A percentile compares a stretch with the other conserved stretches of the same genome.
Evolutionary conservation across 176 grass and related monocot genomes (phyloP).

Genomic region (Pontederia crassipes): DNA sequence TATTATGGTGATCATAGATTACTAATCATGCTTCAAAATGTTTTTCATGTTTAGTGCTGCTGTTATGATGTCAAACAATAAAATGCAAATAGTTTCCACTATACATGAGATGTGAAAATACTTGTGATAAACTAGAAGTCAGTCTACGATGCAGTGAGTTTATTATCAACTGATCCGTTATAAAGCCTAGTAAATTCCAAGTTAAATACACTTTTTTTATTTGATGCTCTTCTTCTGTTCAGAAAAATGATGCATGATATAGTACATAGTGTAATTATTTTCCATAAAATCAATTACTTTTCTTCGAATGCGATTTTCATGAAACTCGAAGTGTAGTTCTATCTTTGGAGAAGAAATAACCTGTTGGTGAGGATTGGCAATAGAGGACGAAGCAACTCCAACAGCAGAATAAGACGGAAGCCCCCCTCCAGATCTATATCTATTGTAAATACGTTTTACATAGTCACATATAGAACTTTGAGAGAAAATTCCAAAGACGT

Average conservation of each 20-base stretch:
- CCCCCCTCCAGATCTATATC: slow-evolving; percentile 52
- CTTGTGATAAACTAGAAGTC: too few relatives aligned
- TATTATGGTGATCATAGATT: too few relatives aligned
- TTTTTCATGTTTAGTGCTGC: too few relatives aligned
- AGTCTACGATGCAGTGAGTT: neutral
- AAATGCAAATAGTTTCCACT: too few relatives aligned
- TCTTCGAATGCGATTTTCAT: neutral
- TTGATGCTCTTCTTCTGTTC: neutral
- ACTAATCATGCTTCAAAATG: too few relatives aligned
- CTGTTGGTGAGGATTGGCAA: slow-evolving; percentile 58
- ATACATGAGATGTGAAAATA: too few relatives aligned
- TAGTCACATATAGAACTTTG: slow-evolving; percentile 22
- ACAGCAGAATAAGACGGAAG: slow-evolving; percentile 66
- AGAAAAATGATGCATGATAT: neutral
- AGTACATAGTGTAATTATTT: neutral
- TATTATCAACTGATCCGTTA: neutral
- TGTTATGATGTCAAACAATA: too few relatives aligned
- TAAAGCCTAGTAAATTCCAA: neutral
- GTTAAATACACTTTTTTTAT: too few relatives aligned
- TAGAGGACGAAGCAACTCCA: slow-evolving; percentile 57
- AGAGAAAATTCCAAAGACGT: slow-evolving; percentile 28
- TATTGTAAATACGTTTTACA: slow-evolving; percentile 42
- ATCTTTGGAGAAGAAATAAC: slow-evolving; percentile 26
- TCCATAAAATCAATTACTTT: neutral
- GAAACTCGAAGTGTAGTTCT: neutral